Evolutionary conservation across 345 rosid genomes (phyloP).

Genomic region (Cardamine occulta): DNA sequence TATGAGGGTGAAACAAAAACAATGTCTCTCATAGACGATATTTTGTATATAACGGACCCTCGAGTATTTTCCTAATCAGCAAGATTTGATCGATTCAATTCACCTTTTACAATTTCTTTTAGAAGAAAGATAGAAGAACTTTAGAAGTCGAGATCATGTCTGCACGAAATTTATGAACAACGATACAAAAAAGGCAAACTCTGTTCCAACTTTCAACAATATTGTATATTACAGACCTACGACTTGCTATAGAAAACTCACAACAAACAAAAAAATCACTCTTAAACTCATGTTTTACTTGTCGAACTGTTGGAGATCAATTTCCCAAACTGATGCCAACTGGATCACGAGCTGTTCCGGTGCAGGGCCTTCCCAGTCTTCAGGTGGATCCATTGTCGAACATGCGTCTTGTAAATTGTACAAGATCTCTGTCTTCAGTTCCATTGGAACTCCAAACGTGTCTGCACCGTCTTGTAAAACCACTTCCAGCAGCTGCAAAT

Average conservation of each 20-base stretch:
- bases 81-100: not conserved
- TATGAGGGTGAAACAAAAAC: too few relatives aligned
- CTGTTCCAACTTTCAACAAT: constrained; percentile 21
- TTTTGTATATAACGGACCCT: not conserved
- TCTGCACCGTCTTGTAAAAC: constrained; percentile 82
- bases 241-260: constrained; percentile 12
- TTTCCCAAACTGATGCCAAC: constrained; percentile 90
- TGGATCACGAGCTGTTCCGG: constrained; percentile 86
- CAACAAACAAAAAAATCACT: not conserved
- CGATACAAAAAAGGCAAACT: constrained; percentile 28
- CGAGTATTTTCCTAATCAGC: not conserved
- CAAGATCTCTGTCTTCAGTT: constrained; percentile 80
- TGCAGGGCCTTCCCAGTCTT: constrained; percentile 91
- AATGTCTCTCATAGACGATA: not conserved
- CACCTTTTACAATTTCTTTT: not conserved
- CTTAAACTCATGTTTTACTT: constrained; percentile 45
- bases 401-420: constrained; percentile 79
- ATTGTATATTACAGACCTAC: constrained; percentile 10
- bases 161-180: constrained; percentile 31
- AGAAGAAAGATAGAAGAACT: not conserved
- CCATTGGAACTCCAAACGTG: constrained; percentile 69
- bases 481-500: constrained; percentile 68
- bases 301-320: constrained; percentile 73
- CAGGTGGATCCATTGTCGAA: constrained; percentile 71
- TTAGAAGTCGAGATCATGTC: not conserved